Percentiles rank a stretch among this genome's conserved stretches.
Evolutionary conservation across 192 early-diverging fungal genomes (phyloP).

Genomic region (Rhizophagus sp.): DNA sequence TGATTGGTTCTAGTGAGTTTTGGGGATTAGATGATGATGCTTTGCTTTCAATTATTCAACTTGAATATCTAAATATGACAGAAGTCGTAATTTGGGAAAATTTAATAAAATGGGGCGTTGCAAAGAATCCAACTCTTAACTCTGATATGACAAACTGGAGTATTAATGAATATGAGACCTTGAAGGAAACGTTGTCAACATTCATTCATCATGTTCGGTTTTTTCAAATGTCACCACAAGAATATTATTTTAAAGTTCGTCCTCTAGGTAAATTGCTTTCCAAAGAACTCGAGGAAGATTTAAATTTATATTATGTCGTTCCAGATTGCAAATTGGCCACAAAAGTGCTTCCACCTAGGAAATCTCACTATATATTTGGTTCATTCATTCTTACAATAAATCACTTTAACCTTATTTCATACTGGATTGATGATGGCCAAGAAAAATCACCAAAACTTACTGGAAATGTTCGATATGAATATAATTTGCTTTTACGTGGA

Average conservation of each 20-base stretch:
- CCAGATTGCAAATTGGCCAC: neutral
- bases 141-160: neutral
- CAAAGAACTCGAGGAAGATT: neutral
- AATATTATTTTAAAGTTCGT: conserved; percentile 16
- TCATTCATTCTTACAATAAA: neutral
- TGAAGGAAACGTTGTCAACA: neutral
- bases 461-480: neutral
- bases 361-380: neutral
- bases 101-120: conserved; percentile 7
- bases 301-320: neutral
- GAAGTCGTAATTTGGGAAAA: conserved; percentile 9
- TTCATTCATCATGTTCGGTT: conserved; percentile 8
- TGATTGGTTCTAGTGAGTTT: neutral
- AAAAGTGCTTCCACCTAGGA: neutral
- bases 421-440: conserved; percentile 12
- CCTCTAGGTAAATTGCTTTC: conserved; percentile 2
- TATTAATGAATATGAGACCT: neutral
- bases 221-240: neutral
- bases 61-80: neutral
- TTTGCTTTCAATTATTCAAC: neutral
- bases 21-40: neutral
- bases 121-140: neutral
- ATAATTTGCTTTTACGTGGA: conserved; percentile 23
- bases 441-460: neutral
- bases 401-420: neutral